Percentiles rank a stretch among this genome's conserved stretches.
Conservation (phyloP, 441 rosid species). For the Manihot esculenta region DNA sequence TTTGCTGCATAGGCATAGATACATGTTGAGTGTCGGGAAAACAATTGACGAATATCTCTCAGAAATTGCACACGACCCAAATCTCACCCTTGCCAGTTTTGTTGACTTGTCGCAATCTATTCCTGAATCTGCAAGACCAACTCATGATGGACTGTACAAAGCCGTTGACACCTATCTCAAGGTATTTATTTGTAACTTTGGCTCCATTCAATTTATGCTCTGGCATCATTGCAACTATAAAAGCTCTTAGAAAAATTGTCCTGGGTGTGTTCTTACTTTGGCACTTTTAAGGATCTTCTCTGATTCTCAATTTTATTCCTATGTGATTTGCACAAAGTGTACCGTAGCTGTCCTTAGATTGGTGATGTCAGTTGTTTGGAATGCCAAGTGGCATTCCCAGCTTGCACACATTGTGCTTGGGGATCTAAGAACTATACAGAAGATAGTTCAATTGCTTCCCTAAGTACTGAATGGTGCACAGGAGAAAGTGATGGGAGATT, state of each 20-base stretch:
- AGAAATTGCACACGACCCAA: slow-evolving; percentile 50
- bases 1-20: slow-evolving; percentile 45
- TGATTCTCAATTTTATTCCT: neutral
- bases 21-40: slow-evolving; percentile 62
- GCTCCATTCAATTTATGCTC: neutral
- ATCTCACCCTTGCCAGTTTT: slow-evolving; percentile 51
- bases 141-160: slow-evolving; percentile 77
- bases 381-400: neutral
- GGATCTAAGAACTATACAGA: neutral
- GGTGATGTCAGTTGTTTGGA: neutral
- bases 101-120: slow-evolving; percentile 51
- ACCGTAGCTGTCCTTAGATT: neutral
- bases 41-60: slow-evolving; percentile 66
- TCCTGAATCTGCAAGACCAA: slow-evolving; percentile 68
- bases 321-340: neutral
- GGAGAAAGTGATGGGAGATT: too few species aligned
- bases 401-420: neutral
- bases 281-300: neutral
- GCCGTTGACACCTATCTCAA: slow-evolving; percentile 78
- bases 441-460: neutral
- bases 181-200: slow-evolving; percentile 37
- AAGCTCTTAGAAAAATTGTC: neutral
- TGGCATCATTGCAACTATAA: neutral
- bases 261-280: neutral
- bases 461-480: too few species aligned